Evolutionary conservation across 1,284 basidiomycete species (phyloP).

Genomic region (Trametes polyzona): DNA sequence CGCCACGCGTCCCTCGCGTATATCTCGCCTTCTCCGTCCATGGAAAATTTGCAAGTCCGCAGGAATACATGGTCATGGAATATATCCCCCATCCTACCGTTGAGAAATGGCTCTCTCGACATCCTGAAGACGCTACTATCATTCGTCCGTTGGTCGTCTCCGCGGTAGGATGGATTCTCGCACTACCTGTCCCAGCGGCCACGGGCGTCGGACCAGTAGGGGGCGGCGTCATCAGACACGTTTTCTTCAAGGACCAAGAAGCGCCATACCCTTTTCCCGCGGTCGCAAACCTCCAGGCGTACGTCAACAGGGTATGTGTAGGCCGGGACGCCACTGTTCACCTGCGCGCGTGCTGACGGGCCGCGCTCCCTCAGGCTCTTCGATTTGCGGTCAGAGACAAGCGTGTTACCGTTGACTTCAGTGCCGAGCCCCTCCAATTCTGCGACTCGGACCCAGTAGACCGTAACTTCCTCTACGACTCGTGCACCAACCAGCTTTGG

Average conservation of each 20-base stretch:
- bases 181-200: neutral
- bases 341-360: no score
- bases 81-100: neutral
- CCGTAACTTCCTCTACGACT: slow-evolving; percentile 42
- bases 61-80: neutral
- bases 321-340: no score
- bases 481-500: slow-evolving; percentile 37
- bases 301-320: neutral
- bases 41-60: no score
- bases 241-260: neutral
- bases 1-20: neutral
- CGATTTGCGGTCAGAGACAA: neutral
- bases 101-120: neutral
- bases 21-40: neutral
- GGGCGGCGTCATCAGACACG: neutral
- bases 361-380: no score
- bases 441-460: slow-evolving; percentile 31
- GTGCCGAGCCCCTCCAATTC: slow-evolving; percentile 15
- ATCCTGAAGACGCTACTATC: neutral
- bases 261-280: neutral
- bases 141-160: neutral
- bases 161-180: neutral
- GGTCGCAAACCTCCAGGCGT: neutral
- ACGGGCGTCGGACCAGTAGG: neutral
- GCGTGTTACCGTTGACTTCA: neutral